Conservation (phyloP, 352 stramenopile genomes). For the Aphanomyces stellatus region DNA sequence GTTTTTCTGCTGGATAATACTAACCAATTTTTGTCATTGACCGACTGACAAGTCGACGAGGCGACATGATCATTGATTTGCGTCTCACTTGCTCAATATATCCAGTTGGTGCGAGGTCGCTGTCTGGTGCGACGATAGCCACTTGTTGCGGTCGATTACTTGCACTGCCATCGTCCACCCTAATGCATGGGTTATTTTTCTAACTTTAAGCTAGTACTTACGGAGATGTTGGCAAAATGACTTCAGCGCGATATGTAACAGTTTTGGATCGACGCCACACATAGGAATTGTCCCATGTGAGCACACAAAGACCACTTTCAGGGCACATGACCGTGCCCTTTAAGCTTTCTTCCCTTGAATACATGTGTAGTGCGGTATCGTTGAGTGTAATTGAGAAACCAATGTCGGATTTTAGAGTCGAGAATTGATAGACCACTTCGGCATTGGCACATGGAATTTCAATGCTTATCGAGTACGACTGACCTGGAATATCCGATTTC, state of each 20-base stretch:
- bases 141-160: too few relatives aligned
- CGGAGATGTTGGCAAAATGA: conserved; percentile 26
- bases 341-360: conserved; percentile 54
- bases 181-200: background rate
- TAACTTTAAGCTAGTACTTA: background rate
- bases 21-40: conserved; percentile 68
- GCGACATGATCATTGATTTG: conserved; percentile 36
- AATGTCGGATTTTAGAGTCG: conserved; percentile 74
- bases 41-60: conserved; percentile 52
- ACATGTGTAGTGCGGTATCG: conserved; percentile 43
- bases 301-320: conserved; percentile 39
- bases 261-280: conserved; percentile 72
- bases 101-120: conserved; percentile 38
- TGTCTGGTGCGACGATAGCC: too few relatives aligned
- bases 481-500: too few relatives aligned
- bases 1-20: too few relatives aligned
- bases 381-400: conserved; percentile 72
- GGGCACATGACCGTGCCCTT: conserved; percentile 54
- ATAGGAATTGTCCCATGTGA: conserved; percentile 80
- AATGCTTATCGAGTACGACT: conserved; percentile 60
- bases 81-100: conserved; percentile 62
- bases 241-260: conserved; percentile 66
- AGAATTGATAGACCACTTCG: conserved; percentile 59
- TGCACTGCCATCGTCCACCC: too few relatives aligned
- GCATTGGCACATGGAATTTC: conserved; percentile 35